A percentile compares a stretch with the other conserved stretches of the same genome.
Evolutionary conservation across 495 filamentous ascomycete genomes (phyloP).

Genomic region (Pseudotulostoma volvatum): DNA sequence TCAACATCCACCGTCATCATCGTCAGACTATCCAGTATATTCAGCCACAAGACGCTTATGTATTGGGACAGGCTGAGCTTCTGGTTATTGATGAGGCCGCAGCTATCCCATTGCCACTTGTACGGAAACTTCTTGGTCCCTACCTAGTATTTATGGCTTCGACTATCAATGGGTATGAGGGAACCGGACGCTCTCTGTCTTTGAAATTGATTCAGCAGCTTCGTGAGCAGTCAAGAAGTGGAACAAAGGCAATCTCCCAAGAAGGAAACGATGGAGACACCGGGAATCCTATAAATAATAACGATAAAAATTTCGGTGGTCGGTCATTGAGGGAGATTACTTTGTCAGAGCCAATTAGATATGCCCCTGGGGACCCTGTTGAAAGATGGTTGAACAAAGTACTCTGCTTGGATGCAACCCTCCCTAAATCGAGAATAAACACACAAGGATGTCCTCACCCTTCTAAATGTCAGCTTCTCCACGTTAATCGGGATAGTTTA

Average conservation of each 20-base stretch:
- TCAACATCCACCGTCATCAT: slow-evolving; percentile 90
- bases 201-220: slow-evolving; percentile 96
- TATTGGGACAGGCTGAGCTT: slow-evolving; percentile 87
- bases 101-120: slow-evolving; percentile 84
- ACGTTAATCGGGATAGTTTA: slow-evolving; percentile 90
- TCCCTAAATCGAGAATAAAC: slow-evolving; percentile 58
- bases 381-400: slow-evolving; percentile 95
- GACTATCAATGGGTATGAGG: slow-evolving; percentile 98
- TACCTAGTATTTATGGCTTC: slow-evolving; percentile 99
- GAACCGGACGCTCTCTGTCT: slow-evolving; percentile 86
- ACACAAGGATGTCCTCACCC: slow-evolving; percentile 78
- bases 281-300: slow-evolving; percentile 47
- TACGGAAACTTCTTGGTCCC: slow-evolving; percentile 89
- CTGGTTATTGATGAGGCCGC: slow-evolving; percentile 97
- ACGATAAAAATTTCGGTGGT: slow-evolving; percentile 42
- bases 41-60: slow-evolving; percentile 86
- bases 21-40: slow-evolving; percentile 98
- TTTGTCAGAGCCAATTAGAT: slow-evolving; percentile 84
- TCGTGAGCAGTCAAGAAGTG: slow-evolving; percentile 69
- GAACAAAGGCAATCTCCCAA: slow-evolving; percentile 27
- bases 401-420: slow-evolving; percentile 80
- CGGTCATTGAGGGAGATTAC: slow-evolving; percentile 87
- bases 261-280: slow-evolving; percentile 48
- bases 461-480: slow-evolving; percentile 72
- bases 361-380: slow-evolving; percentile 76